Evolutionary conservation across 2,329 filamentous ascomycete genomes (phyloP), one percentile per base, ranked within the genome.

Genomic region (Pseudogymnoascus sp.): DNA sequence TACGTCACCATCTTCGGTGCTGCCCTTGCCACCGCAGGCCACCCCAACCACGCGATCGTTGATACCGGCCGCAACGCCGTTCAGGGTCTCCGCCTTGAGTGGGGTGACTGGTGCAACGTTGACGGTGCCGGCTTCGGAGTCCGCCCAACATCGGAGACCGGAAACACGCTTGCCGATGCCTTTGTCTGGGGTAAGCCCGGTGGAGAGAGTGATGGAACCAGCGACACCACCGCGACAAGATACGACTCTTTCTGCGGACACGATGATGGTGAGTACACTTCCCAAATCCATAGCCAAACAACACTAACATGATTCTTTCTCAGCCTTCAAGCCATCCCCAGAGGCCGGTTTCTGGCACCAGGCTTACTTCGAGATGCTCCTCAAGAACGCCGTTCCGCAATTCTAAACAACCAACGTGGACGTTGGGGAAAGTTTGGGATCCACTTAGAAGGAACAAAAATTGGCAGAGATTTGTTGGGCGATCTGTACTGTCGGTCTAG

Each of bases 241-340:
- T 83, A 81, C 69, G 81, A 83, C 70, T 73, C 73, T 29, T 75
- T 80, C 72, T 83, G 81, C 63, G 79, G 81, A 42, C 71, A 74
- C 23, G 67, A 68, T n/a, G 76, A 79, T 72, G 73, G 85, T 4
- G 74, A 86, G 60, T 72, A 81, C 72, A 85, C 85, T 1, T 84
- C 86, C 1, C 85, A 7, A 18, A 16, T 4, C 16, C 5, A 86
- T 26, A 47, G 4, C 11, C 11, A 16, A 47, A 42, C 29, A 18
- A 23, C 63, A 23, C 59, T 64, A 51, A 64, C 14, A 39, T 21
- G 8, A 18, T 37, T 60, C 31, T 42, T 34, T 36, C 23, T 26
- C 47, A 68, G 73, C 76, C 60, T 74, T 69, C 73, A 70, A 76
- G 70, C 77, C 77, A 23, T 69, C 75, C 36, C 77, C 78, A 61